Percentiles rank a stretch among this genome's conserved stretches.
Conservation (phyloP, 176 grass and related monocot species). For the Areca catechu region DNA sequence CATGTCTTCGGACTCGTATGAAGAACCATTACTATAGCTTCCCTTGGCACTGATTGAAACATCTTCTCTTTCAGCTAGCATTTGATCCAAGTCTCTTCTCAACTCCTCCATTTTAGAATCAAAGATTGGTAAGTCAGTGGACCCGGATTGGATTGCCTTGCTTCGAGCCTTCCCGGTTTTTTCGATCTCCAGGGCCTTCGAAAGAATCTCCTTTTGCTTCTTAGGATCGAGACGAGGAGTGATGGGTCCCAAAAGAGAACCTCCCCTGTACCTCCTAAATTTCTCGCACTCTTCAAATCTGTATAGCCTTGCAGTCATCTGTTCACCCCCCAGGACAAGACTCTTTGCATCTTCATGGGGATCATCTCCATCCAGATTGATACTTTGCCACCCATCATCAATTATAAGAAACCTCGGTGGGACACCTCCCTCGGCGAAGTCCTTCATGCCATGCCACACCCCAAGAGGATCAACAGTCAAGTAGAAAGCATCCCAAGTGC, state of each 20-base stretch:
- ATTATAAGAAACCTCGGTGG: conserved; percentile 10
- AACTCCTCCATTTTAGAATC: background rate
- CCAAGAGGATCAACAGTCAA: conserved; percentile 16
- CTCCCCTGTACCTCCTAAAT: conserved; percentile 9
- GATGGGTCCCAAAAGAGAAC: background rate
- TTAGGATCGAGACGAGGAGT: background rate
- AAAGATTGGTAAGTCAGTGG: background rate
- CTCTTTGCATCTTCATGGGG: background rate
- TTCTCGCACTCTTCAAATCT: conserved; percentile 13
- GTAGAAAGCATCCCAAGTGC: conserved; percentile 26
- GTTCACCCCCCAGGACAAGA: conserved; percentile 16
- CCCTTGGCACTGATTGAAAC: too few species aligned
- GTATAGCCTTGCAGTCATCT: conserved; percentile 14
- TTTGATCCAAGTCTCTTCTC: conserved; percentile 4
- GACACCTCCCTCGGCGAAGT: conserved; percentile 11
- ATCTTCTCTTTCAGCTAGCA: background rate
- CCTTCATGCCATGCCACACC: conserved; percentile 18
- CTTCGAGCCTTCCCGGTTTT: background rate
- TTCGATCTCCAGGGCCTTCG: conserved; percentile 11
- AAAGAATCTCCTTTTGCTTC: background rate
- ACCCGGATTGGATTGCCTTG: background rate
- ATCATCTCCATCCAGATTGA: conserved; percentile 1
- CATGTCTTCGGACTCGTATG: background rate
- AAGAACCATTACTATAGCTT: too few species aligned
- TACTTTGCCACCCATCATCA: conserved; percentile 23